Percentiles rank a stretch among this genome's conserved stretches.
Evolutionary conservation across 2,329 filamentous ascomycete genomes (phyloP).

Genomic region (Graphium sp.): DNA sequence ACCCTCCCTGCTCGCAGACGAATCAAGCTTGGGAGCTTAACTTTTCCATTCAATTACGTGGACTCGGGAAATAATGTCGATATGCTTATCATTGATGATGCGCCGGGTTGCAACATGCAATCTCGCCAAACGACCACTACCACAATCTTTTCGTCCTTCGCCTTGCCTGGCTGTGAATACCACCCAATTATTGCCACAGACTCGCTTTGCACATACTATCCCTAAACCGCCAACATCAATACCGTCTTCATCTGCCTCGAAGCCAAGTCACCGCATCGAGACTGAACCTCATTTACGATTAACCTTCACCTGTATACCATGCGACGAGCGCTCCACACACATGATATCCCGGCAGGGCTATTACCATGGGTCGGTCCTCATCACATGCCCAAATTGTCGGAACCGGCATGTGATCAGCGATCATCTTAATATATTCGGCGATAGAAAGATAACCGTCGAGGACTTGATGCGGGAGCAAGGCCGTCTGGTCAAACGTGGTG

Average conservation of each 20-base stretch:
- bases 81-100: too few relatives aligned
- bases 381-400: conserved; percentile 73
- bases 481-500: conserved; percentile 53
- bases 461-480: conserved; percentile 65
- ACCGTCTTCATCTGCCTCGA: conserved; percentile 3
- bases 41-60: too few relatives aligned
- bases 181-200: neutral
- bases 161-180: too few relatives aligned
- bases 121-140: too few relatives aligned
- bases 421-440: conserved; percentile 64
- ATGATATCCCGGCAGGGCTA: conserved; percentile 87
- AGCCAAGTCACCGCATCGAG: conserved; percentile 9
- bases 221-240: neutral
- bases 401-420: conserved; percentile 87
- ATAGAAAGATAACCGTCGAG: conserved; percentile 54
- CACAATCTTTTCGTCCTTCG: too few relatives aligned
- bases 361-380: conserved; percentile 74
- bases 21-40: too few relatives aligned
- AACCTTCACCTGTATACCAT: conserved; percentile 90
- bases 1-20: too few relatives aligned
- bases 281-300: conserved; percentile 50
- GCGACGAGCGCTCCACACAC: conserved; percentile 65
- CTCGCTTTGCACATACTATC: conserved; percentile 2
- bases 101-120: too few relatives aligned
- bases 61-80: too few relatives aligned